Conservation (phyloP, 1,284 basidiomycete genomes). For the Xerocomus tenax region DNA sequence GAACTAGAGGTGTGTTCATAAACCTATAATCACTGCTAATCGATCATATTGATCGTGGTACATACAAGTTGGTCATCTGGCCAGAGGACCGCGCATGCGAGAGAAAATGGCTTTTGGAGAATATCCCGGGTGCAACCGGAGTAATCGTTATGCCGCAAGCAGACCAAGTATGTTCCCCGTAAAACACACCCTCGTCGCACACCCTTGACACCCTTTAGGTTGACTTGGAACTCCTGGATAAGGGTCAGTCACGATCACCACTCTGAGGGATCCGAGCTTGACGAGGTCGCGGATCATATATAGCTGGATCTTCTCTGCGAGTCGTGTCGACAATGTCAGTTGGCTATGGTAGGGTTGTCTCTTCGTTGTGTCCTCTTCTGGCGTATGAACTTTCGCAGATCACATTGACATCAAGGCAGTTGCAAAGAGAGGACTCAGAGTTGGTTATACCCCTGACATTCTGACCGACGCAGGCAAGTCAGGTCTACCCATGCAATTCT, state of each 20-base stretch:
- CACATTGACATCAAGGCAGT: conserved; percentile 67
- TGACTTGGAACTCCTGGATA: conserved; percentile 63
- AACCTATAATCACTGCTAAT: background rate
- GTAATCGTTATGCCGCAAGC: conserved; percentile 55
- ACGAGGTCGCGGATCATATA: background rate
- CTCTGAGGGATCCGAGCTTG: background rate
- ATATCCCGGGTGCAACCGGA: conserved; percentile 58
- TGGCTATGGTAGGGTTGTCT: conserved; percentile 59
- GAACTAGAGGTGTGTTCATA: conserved; percentile 48
- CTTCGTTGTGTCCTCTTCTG: background rate
- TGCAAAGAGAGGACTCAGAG: conserved; percentile 57
- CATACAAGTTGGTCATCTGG: conserved; percentile 58
- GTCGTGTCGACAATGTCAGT: conserved; percentile 88
- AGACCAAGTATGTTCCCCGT: conserved; percentile 49
- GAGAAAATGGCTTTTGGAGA: conserved; percentile 71
- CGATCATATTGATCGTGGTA: background rate
- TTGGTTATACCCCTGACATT: conserved; percentile 90
- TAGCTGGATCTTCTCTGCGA: conserved; percentile 60
- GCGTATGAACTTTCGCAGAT: conserved; percentile 41
- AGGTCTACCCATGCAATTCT: background rate
- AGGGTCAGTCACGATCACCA: conserved; percentile 36
- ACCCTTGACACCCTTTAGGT: conserved; percentile 39
- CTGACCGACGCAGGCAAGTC: conserved; percentile 73
- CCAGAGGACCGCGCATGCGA: conserved; percentile 57
- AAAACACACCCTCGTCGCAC: background rate